Base-by-base conservation (phyloP, 805 yeast species). In the Ogataea nonfermentans region DNA sequence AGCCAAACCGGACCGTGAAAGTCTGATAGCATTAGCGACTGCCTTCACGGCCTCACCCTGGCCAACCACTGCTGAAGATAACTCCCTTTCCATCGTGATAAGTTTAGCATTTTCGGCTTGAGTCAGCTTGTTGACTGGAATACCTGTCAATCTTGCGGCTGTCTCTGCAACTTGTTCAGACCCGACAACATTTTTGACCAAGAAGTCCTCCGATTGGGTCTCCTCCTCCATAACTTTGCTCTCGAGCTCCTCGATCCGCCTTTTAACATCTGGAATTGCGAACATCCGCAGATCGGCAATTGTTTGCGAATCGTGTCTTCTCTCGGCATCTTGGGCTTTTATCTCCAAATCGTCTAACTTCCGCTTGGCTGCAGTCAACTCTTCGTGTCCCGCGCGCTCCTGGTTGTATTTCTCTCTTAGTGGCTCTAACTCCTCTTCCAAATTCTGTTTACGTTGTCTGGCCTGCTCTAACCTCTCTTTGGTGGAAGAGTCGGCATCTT, bases 271-370 rank as follows among this genome's bases (percentile, higher is more conserved):
- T 7, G 99, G 99, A 57, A 93, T 93, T 19, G 98, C 99, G 71
- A 88, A 93, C 71, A 90, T 93, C 63, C 96, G 78, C 62, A 93
- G 74, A 66, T 93, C 99, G 14, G 99, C 98, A 37, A 95, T 95
- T 9, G 96, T 76, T 5, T 84, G 91, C 24, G 89, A 87, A 62
- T 93, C 99, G 49, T 86, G 86, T 60, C 97, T 84, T 74, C 99
- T 87, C 63, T 91, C 98, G 16, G 99, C 99, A 66, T 93, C 98
- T 40, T 71, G 74, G 4, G 98, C 98, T 67, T 93, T 93, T 60
- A 77, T 80, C 59, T 88, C 95, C 56, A 93, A 74, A 49, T 93
- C 98, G 55, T 91, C 97, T 51, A 93, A 74, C 64, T 84, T 87
- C 67, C 88, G 79, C 71, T 91, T 90, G 37, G 95, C 90, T 30